Evolutionary conservation across 228 moss, liverwort and hornwort species (phyloP).

Genomic region (Sphagnum magellanicum): DNA sequence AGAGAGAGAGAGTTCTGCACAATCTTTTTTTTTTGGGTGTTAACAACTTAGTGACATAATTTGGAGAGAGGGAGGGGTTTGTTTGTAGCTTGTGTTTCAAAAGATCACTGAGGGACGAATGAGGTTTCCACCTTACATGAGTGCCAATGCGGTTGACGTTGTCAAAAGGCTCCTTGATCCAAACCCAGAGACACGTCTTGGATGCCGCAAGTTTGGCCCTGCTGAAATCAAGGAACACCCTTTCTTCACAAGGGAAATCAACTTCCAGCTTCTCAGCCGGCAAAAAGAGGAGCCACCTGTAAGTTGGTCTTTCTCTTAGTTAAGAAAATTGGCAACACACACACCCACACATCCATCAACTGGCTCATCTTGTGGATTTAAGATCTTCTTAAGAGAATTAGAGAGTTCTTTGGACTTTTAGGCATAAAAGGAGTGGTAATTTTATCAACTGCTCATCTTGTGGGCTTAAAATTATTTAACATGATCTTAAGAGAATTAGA

Average conservation of each 20-base stretch:
- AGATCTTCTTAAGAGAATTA: background rate
- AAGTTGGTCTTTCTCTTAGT: slow-evolving; percentile 4
- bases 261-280: slow-evolving; percentile 82
- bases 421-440: background rate
- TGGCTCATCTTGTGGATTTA: background rate
- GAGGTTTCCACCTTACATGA: slow-evolving; percentile 71
- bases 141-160: slow-evolving; percentile 60
- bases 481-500: background rate
- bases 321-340: background rate
- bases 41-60: background rate
- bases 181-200: slow-evolving; percentile 86
- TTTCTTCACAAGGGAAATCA: slow-evolving; percentile 82
- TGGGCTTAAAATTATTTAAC: too few relatives aligned
- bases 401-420: background rate
- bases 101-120: slow-evolving; percentile 83
- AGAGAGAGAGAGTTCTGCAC: background rate
- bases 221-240: slow-evolving; percentile 78
- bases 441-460: background rate
- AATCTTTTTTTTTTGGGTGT: background rate
- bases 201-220: slow-evolving; percentile 62
- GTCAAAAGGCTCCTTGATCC: slow-evolving; percentile 72
- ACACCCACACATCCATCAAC: background rate
- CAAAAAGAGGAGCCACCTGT: slow-evolving; percentile 95
- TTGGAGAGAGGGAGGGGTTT: background rate
- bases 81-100: slow-evolving; percentile 70